phyloP scores from a whole-genome alignment of 768 basidiomycete species.

The Suillus plorans region DNA sequence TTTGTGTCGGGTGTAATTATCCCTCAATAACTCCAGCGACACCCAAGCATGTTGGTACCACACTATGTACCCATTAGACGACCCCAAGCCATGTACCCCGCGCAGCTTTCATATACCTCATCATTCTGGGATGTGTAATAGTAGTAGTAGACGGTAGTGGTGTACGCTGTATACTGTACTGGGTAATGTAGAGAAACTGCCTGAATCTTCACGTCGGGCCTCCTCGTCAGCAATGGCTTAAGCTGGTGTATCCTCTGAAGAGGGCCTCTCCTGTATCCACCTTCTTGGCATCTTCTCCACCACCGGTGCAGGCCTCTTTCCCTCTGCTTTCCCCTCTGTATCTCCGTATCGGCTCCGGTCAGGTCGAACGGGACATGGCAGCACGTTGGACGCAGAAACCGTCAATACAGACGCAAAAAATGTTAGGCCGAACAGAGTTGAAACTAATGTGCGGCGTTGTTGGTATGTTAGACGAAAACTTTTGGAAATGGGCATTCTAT shows the following conservation, averaged over 20 bases:
- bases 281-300: constrained; percentile 65
- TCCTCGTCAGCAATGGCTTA: neutral
- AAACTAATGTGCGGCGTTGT: constrained; percentile 70
- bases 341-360: constrained; percentile 62
- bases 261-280: constrained; percentile 76
- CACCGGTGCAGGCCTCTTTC: constrained; percentile 35
- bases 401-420: constrained; percentile 78
- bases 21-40: neutral
- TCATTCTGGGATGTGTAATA: neutral
- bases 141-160: neutral
- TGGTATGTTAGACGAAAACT: constrained; percentile 53
- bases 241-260: constrained; percentile 17
- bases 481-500: constrained; percentile 59
- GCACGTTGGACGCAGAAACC: constrained; percentile 74
- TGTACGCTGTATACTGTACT: neutral
- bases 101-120: neutral
- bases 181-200: neutral
- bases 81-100: neutral
- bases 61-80: neutral
- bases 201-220: neutral
- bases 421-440: constrained; percentile 78
- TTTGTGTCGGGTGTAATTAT: neutral
- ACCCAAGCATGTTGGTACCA: neutral
- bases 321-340: constrained; percentile 33
- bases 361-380: constrained; percentile 77